phyloP scores from a whole-genome alignment of 257 asterid genomes.

The Lycium barbarum region DNA sequence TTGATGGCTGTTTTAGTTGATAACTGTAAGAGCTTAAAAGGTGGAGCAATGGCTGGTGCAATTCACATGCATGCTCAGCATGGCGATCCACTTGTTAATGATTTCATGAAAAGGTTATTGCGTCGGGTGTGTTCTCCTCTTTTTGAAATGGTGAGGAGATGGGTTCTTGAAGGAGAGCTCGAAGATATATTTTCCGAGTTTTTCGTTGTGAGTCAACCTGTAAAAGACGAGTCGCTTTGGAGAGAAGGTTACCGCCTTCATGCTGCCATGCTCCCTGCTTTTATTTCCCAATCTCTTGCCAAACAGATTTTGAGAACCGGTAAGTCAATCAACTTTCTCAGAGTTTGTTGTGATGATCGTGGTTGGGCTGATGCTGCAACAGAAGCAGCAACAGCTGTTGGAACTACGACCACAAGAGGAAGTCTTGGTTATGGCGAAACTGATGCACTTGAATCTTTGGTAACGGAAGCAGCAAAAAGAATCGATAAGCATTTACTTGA shows the following conservation, averaged over 20 bases:
- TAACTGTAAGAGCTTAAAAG: slow-evolving; percentile 88
- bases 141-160: slow-evolving; percentile 98
- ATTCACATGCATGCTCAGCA: slow-evolving; percentile 97
- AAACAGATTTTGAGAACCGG: slow-evolving; percentile 95
- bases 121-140: slow-evolving; percentile 96
- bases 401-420: slow-evolving; percentile 90
- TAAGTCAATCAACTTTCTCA: slow-evolving; percentile 91
- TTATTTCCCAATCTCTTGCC: slow-evolving; percentile 90
- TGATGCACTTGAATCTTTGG: slow-evolving; percentile 93
- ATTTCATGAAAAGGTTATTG: slow-evolving; percentile 86
- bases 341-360: slow-evolving; percentile 97
- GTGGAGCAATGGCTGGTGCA: slow-evolving; percentile 99
- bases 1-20: slow-evolving; percentile 98
- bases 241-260: slow-evolving; percentile 95
- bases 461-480: slow-evolving; percentile 90
- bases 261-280: slow-evolving; percentile 89
- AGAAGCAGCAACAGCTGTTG: slow-evolving; percentile 94
- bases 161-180: slow-evolving; percentile 99
- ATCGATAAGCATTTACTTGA: slow-evolving; percentile 89
- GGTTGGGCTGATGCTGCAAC: slow-evolving; percentile 97
- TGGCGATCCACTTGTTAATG: slow-evolving; percentile 96
- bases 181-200: slow-evolving; percentile 93
- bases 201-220: slow-evolving; percentile 89
- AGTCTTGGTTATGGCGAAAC: slow-evolving; percentile 95
- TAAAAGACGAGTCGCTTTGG: slow-evolving; percentile 98